Evolutionary conservation across 148 eudicot genomes (phyloP).

Genomic region (Arbutus unedo): DNA sequence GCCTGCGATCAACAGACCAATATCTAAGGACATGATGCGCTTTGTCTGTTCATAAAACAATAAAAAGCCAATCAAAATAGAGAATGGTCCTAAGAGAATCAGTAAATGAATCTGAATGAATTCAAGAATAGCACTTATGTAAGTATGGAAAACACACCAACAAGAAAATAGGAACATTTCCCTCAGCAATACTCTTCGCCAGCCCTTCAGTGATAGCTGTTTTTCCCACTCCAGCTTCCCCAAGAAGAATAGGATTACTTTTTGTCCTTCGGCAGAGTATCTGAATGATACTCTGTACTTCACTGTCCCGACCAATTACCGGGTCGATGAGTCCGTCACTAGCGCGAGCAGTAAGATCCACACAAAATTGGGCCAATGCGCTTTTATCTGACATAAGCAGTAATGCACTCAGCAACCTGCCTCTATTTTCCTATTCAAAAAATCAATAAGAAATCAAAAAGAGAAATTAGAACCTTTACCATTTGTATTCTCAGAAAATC

Average conservation of each 20-base stretch:
- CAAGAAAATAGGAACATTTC: constrained; percentile 41
- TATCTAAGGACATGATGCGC: constrained; percentile 50
- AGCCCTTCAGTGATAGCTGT: constrained; percentile 63
- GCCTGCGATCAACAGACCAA: constrained; percentile 58
- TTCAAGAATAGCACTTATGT: neutral
- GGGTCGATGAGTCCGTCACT: constrained; percentile 54
- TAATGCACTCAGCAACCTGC: neutral
- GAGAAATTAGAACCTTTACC: constrained; percentile 25
- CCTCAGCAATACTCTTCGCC: constrained; percentile 40
- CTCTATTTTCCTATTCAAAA: neutral
- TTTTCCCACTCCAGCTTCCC: constrained; percentile 67
- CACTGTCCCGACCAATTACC: constrained; percentile 48
- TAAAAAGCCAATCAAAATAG: constrained; percentile 11
- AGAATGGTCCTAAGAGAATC: neutral
- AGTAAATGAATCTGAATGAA: neutral
- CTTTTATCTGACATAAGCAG: constrained; percentile 32
- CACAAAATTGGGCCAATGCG: constrained; percentile 50
- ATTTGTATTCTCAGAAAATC: constrained; percentile 23
- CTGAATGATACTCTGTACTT: constrained; percentile 50
- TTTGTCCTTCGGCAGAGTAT: constrained; percentile 57
- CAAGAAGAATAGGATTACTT: constrained; percentile 59
- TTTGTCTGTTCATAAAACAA: constrained; percentile 35
- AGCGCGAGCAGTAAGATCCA: constrained; percentile 61
- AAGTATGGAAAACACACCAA: constrained; percentile 30
- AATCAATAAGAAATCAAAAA: neutral